Evolutionary conservation across 192 early-diverging fungal species (phyloP).

Genomic region (Funneliformis geosporum): DNA sequence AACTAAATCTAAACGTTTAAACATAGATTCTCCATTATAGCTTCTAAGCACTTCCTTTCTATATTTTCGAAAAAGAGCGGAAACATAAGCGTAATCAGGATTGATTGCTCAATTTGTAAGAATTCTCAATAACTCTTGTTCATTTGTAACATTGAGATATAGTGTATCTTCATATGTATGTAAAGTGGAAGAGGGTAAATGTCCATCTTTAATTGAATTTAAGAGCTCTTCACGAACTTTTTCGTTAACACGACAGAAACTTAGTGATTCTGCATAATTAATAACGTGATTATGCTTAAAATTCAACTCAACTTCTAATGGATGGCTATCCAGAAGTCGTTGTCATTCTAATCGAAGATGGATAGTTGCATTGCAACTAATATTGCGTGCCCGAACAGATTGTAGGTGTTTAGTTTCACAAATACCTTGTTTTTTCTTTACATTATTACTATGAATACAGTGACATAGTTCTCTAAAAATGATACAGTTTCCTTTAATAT

Average conservation of each 20-base stretch:
- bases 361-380: neutral
- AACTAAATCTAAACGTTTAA: neutral
- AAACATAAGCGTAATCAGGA: too few relatives aligned
- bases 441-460: neutral
- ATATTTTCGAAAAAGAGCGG: too few relatives aligned
- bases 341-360: neutral
- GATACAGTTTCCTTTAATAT: neutral
- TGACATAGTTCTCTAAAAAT: neutral
- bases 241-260: constrained; percentile 3
- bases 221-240: neutral
- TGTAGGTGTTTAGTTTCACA: neutral
- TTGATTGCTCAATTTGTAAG: too few relatives aligned
- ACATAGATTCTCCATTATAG: too few relatives aligned
- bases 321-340: neutral
- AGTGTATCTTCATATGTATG: too few relatives aligned
- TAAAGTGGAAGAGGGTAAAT: too few relatives aligned
- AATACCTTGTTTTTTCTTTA: neutral
- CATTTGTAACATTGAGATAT: too few relatives aligned
- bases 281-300: neutral
- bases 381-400: neutral
- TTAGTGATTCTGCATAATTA: constrained; percentile 15
- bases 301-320: neutral
- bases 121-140: too few relatives aligned
- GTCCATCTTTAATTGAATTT: neutral
- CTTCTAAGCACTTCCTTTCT: too few relatives aligned